phyloP scores from a whole-genome alignment of 257 asterid genomes.

The Primulina huaijiensis region DNA sequence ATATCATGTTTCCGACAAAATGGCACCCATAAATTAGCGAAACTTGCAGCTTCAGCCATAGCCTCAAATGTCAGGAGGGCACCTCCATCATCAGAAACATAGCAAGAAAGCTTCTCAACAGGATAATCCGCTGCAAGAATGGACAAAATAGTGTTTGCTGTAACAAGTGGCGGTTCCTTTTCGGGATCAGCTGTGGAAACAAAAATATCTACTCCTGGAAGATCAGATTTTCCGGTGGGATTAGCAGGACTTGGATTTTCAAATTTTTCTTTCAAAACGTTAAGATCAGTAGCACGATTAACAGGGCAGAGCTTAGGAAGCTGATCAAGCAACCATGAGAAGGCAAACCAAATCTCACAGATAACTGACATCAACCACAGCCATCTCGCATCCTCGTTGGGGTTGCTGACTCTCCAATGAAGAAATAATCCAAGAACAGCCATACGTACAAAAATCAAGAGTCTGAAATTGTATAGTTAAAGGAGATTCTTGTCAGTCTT shows the following conservation, averaged over 20 bases:
- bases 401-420: constrained; percentile 50
- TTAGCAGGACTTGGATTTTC: constrained; percentile 42
- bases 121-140: constrained; percentile 59
- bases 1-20: constrained; percentile 61
- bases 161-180: constrained; percentile 65
- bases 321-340: constrained; percentile 64
- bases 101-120: constrained; percentile 59
- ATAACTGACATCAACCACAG: constrained; percentile 65
- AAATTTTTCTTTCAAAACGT: constrained; percentile 52
- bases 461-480: constrained; percentile 29
- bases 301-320: constrained; percentile 57
- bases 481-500: too few species aligned
- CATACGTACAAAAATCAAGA: constrained; percentile 40
- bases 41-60: constrained; percentile 72
- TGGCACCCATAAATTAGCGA: constrained; percentile 59
- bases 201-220: constrained; percentile 52
- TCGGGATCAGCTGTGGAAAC: constrained; percentile 69
- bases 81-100: constrained; percentile 66
- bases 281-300: constrained; percentile 58
- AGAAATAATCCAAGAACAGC: constrained; percentile 52
- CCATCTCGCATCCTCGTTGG: constrained; percentile 56
- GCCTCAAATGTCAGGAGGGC: constrained; percentile 65
- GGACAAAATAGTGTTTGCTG: constrained; percentile 59
- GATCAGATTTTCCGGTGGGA: constrained; percentile 54
- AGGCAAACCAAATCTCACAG: constrained; percentile 60